Evolutionary conservation across 306 rosid genomes (phyloP).

Genomic region (Rosa lucieae): DNA sequence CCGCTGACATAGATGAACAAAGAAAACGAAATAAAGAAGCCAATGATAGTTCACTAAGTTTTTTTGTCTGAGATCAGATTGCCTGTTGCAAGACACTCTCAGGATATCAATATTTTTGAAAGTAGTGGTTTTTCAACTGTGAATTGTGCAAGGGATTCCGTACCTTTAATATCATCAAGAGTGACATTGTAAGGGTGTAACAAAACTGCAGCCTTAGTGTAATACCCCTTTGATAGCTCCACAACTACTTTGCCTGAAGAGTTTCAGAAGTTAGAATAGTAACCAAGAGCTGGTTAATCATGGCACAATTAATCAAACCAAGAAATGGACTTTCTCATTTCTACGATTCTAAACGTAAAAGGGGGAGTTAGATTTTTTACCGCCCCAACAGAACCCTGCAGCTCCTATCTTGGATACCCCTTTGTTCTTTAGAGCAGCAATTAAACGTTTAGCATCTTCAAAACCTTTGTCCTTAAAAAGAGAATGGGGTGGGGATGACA

Average conservation of each 20-base stretch:
- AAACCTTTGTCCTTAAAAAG: slow-evolving; percentile 50
- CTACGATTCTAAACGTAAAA: neutral
- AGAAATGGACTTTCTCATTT: neutral
- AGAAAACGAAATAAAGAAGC: neutral
- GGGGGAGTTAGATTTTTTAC: slow-evolving; percentile 37
- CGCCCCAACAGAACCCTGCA: slow-evolving; percentile 80
- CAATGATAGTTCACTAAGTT: neutral
- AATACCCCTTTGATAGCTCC: slow-evolving; percentile 44
- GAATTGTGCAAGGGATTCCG: slow-evolving; percentile 8
- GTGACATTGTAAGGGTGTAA: slow-evolving; percentile 66
- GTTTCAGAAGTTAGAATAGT: neutral
- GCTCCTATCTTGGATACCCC: slow-evolving; percentile 62
- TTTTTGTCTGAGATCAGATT: neutral
- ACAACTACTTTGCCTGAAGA: slow-evolving; percentile 67
- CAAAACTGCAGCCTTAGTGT: slow-evolving; percentile 52
- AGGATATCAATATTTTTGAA: neutral
- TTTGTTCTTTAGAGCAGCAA: slow-evolving; percentile 55
- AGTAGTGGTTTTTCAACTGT: neutral
- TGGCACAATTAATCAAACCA: neutral
- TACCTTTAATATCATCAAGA: slow-evolving; percentile 68
- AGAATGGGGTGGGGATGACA: neutral
- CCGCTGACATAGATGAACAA: slow-evolving; percentile 38
- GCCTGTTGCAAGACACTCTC: neutral
- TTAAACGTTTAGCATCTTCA: slow-evolving; percentile 48
- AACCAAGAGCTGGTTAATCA: neutral